Conservation (phyloP, 2,329 filamentous ascomycete species). For the Nothopassalora personata region DNA sequence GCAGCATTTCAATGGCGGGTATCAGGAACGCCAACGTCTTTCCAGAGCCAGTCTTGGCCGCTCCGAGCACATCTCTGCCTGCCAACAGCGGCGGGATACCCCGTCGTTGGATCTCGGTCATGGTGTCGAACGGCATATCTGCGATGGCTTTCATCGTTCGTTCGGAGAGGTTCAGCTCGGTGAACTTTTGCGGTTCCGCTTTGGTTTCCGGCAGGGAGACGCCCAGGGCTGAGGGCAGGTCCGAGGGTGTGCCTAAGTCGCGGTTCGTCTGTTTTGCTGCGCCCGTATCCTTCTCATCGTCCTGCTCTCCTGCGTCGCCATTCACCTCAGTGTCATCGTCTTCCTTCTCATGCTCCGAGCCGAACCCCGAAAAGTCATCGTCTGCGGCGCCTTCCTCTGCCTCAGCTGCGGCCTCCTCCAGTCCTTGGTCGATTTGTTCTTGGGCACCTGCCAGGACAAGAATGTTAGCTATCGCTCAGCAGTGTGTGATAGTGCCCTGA, state of each 20-base stretch:
- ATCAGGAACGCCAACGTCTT: constrained; percentile 95
- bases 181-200: constrained; percentile 63
- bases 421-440: constrained; percentile 27
- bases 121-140: constrained; percentile 88
- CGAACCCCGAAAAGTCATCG: constrained; percentile 35
- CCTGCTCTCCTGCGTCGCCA: constrained; percentile 33
- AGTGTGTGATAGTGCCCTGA: not conserved
- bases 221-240: constrained; percentile 51
- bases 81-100: constrained; percentile 84
- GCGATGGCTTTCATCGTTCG: constrained; percentile 83
- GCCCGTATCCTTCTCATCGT: constrained; percentile 29
- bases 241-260: constrained; percentile 37
- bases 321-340: constrained; percentile 29
- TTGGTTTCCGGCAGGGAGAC: constrained; percentile 56
- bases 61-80: constrained; percentile 86
- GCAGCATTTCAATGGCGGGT: constrained; percentile 88
- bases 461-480: too few relatives aligned
- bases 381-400: constrained; percentile 16
- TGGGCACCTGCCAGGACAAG: constrained; percentile 9
- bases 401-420: constrained; percentile 23
- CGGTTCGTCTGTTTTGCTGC: constrained; percentile 19
- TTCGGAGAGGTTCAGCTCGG: constrained; percentile 77
- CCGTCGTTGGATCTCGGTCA: constrained; percentile 90
- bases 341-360: constrained; percentile 22
- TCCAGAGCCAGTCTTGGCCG: constrained; percentile 91